Evolutionary conservation across 2,329 filamentous ascomycete species (phyloP), one percentile per base, ranked within the genome.

Genomic region (Chaetothyriales sp.): DNA sequence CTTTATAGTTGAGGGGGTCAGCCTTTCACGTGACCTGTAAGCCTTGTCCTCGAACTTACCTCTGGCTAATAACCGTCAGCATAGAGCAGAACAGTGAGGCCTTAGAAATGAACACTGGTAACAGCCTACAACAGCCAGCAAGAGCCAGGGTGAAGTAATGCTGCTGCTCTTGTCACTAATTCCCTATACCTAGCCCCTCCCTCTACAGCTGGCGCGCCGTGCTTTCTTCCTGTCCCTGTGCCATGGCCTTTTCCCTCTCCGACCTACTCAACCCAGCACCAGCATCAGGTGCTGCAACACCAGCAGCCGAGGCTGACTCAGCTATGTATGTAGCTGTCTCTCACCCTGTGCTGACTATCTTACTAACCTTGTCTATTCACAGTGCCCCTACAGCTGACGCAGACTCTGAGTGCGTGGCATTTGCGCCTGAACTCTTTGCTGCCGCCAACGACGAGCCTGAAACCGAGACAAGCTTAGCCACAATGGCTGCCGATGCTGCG

Each of bases 341-440:
- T 8, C 26, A 15, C 12, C 12, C 45, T 9, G 7, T 19, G 9
- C 44, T 22, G 9, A 8, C 25, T 32, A 2, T 22, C 22, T n/a
- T 15, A 47, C 22, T 47, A 32, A 47, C 25, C 45, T 18, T 20
- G 44, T 25, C 5, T 32, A 12, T n/a, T 12, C 19, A n/a, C n/a
- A 53, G 44, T 44, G 32, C 12, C n/a, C 15, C 12, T 19, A 28
- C 26, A 18, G 26, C 42, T 18, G 52, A 50, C n/a, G 55, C 53
- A 51, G 55, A 53, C 22, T 48, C 51, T 20, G 26, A 51, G 15
- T 39, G 47, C 15, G 44, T 48, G 25, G 51, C 50, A 44, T 58
- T 60, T 48, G 56, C 58, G 47, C 55, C 58, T 3, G 58, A 59
- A 53, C 54, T 60, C 43, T 58, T 59, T 44, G 51, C 57, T 22